Evolutionary conservation across 2,329 filamentous ascomycete species (phyloP).

Genomic region (Penicillium sp.): DNA sequence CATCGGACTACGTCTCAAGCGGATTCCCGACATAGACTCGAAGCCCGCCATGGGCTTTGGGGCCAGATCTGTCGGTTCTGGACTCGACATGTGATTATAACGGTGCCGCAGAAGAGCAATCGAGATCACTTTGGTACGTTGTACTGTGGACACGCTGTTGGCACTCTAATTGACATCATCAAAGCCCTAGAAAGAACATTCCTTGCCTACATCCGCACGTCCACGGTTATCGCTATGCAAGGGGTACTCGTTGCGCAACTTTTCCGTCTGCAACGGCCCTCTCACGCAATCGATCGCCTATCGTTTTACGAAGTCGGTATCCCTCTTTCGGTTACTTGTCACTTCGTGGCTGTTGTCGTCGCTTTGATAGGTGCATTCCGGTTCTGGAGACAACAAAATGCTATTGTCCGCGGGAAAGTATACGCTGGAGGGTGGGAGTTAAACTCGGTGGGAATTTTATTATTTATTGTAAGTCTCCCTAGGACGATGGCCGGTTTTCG

Average conservation of each 20-base stretch:
- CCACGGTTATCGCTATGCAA: constrained; percentile 64
- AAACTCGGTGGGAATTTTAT: constrained; percentile 47
- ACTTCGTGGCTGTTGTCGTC: constrained; percentile 54
- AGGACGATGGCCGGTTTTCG: background rate
- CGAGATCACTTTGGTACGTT: constrained; percentile 44
- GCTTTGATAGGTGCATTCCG: constrained; percentile 56
- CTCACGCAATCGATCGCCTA: constrained; percentile 39
- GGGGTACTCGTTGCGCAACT: constrained; percentile 67
- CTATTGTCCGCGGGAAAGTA: constrained; percentile 58
- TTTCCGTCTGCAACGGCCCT: constrained; percentile 55
- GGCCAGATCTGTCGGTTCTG: constrained; percentile 75
- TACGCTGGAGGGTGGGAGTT: constrained; percentile 62
- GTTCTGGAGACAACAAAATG: constrained; percentile 62
- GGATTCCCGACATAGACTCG: constrained; percentile 13
- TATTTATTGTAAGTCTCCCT: constrained; percentile 17
- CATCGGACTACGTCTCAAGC: constrained; percentile 26
- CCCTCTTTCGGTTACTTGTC: constrained; percentile 52
- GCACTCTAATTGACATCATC: background rate
- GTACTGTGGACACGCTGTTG: too few relatives aligned
- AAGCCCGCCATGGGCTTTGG: constrained; percentile 51
- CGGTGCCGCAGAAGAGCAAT: constrained; percentile 42
- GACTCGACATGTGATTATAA: constrained; percentile 58
- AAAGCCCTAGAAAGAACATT: constrained; percentile 73
- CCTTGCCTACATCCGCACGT: constrained; percentile 72
- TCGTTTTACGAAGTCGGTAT: constrained; percentile 62